phyloP scores from a whole-genome alignment of 2,329 filamentous ascomycete genomes.

The Penicillium verrucosum region DNA sequence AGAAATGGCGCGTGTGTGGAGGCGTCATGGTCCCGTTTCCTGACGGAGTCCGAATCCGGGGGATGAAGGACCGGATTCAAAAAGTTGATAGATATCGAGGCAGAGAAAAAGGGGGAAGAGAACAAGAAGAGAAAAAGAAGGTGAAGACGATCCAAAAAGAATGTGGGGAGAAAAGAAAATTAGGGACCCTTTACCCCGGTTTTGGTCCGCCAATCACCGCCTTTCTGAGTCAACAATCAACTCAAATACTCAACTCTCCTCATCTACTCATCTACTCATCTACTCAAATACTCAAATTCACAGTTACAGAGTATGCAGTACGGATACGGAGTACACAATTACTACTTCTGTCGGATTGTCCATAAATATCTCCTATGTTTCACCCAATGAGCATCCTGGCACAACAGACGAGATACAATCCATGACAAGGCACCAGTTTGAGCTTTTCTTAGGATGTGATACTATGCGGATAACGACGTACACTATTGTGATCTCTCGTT shows the following conservation, averaged over 20 bases:
- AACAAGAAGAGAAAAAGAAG: background rate
- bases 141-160: constrained; percentile 1
- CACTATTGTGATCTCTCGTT: background rate
- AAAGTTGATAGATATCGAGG: background rate
- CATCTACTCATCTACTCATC: background rate
- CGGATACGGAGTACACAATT: background rate
- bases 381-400: background rate
- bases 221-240: background rate
- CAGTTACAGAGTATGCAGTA: too few species aligned
- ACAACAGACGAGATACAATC: background rate
- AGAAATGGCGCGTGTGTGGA: background rate
- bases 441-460: background rate
- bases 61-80: background rate
- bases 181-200: constrained; percentile 7
- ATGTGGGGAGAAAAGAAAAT: constrained; percentile 1
- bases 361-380: background rate
- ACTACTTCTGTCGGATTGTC: background rate
- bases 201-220: background rate
- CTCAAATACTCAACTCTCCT: background rate
- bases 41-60: background rate
- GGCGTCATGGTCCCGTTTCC: constrained; percentile 5
- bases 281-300: background rate
- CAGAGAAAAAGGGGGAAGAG: background rate
- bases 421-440: background rate
- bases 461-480: background rate